Percentiles rank a stretch among this genome's conserved stretches.
These are phyloP conservation scores for Diacronema lutheri DNA, from an alignment of 78 protist genomes.

Conservation along the genomic window DNA sequence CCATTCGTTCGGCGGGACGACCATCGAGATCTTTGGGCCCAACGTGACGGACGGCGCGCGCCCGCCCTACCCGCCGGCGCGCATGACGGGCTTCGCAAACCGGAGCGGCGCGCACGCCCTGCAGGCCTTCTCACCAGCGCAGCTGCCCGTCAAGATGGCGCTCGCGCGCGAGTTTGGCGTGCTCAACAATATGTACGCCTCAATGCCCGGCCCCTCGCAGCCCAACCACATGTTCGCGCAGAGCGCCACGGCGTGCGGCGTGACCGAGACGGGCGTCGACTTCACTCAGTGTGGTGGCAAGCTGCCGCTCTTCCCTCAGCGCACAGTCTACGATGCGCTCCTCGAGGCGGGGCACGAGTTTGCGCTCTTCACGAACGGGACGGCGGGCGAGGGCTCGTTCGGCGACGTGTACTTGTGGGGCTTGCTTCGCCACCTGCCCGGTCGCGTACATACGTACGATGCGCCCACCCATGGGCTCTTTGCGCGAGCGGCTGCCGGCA, in stretches of 20 bases:
- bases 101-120: background rate
- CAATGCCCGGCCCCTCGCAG: conserved; percentile 32
- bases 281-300: background rate
- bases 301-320: background rate
- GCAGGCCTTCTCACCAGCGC: conserved; percentile 23
- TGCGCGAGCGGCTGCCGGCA: background rate
- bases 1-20: too few species aligned
- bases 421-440: background rate
- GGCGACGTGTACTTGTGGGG: background rate
- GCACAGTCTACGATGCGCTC: conserved; percentile 19
- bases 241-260: conserved; percentile 35
- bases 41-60: too few species aligned
- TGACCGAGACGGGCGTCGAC: background rate
- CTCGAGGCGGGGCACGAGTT: background rate
- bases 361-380: background rate
- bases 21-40: too few species aligned
- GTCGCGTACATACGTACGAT: background rate
- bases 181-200: conserved; percentile 6
- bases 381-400: background rate
- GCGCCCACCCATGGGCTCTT: background rate
- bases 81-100: too few species aligned
- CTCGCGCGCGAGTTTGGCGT: conserved; percentile 27
- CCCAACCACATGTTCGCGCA: conserved; percentile 32
- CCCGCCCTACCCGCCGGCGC: too few species aligned
- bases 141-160: conserved; percentile 28